Evolutionary conservation across 2,329 filamentous ascomycete genomes (phyloP), one percentile per base, ranked within the genome.

Genomic region (Ophiocordyceps camponoti-floridani): DNA sequence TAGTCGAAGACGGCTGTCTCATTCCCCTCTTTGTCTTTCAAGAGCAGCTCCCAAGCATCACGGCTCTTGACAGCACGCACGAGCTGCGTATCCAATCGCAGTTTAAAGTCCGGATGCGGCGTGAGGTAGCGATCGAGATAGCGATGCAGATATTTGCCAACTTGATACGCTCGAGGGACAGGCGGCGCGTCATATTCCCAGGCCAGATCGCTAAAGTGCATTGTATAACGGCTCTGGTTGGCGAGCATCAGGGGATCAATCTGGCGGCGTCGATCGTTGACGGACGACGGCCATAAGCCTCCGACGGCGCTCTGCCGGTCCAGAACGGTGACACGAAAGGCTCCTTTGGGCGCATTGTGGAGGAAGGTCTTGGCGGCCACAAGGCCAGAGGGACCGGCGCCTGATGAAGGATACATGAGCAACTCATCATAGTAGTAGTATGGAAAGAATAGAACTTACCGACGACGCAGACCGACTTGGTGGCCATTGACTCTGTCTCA

Each of bases 141-240:
- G 5, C 62, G 64, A 49, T 79, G 66, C 7, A 91, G 65, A 56
- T 93, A 93, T 23, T 64, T 65, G 1, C 84, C 83, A 4, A 89
- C 75, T 62, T 85, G 77, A 76, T 81, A 85, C 0, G 84, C 85
- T 35, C 70, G 76, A 1, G 85, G 85, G 42, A 91, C 79, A 58
- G 81, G 69, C 1, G 80, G 77, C 1, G 67, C 61, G 4, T 60
- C 61, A 5, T 68, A 62, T 3, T 72, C 67, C 84, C 84, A 93
- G 6, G 82, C 72, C 23, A 85, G 58, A 56, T 89, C 85, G 50
- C 74, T 77, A 53, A 80, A 80, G 52, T 75, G 72, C 50, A 91
- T 77, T 0, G 83, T 85, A 58, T 86, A 84, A 41, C 73, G 73
- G 62, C 82, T 87, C 53, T 88, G 75, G 57, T 93, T 93, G 4